Evolutionary conservation across 768 basidiomycete species (phyloP).

Genomic region (Pisolithus sp.): DNA sequence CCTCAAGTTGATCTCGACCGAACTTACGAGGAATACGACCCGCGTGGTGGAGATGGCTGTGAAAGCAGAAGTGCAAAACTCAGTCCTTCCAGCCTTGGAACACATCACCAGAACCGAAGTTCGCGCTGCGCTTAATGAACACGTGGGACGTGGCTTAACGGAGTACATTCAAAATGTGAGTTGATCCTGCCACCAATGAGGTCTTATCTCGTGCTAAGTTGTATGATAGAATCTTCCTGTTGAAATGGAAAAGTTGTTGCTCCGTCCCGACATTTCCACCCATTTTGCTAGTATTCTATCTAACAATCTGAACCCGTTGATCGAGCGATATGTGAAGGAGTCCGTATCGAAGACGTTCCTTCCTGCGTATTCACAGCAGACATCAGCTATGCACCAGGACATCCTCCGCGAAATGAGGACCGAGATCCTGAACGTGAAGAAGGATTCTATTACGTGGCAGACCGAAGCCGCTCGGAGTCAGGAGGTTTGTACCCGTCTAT

Average conservation of each 20-base stretch:
- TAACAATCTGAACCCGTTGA: constrained; percentile 62
- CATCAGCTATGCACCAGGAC: constrained; percentile 75
- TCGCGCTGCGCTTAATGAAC: constrained; percentile 68
- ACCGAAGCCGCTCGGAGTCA: constrained; percentile 69
- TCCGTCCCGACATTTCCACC: constrained; percentile 68
- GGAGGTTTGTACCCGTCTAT: constrained; percentile 47
- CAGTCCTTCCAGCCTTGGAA: constrained; percentile 77
- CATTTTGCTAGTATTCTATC: constrained; percentile 75
- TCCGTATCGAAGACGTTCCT: constrained; percentile 66
- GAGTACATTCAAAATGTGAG: constrained; percentile 68
- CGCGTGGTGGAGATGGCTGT: constrained; percentile 86
- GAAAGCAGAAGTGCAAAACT: constrained; percentile 77
- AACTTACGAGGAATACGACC: constrained; percentile 82
- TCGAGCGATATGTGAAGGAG: constrained; percentile 81
- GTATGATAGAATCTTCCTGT: constrained; percentile 55
- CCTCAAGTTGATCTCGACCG: constrained; percentile 79
- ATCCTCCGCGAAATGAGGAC: constrained; percentile 65
- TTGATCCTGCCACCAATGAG: neutral
- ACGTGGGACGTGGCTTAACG: constrained; percentile 66
- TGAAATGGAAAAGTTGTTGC: constrained; percentile 74
- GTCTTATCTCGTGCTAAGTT: neutral
- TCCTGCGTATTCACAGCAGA: constrained; percentile 69
- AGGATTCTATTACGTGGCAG: constrained; percentile 78
- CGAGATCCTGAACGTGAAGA: constrained; percentile 72
- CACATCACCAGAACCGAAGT: constrained; percentile 79